A percentile compares a stretch with the other conserved stretches of the same genome.
Conservation (phyloP, 805 yeast genomes). For the Monosporozyma aquatica region DNA sequence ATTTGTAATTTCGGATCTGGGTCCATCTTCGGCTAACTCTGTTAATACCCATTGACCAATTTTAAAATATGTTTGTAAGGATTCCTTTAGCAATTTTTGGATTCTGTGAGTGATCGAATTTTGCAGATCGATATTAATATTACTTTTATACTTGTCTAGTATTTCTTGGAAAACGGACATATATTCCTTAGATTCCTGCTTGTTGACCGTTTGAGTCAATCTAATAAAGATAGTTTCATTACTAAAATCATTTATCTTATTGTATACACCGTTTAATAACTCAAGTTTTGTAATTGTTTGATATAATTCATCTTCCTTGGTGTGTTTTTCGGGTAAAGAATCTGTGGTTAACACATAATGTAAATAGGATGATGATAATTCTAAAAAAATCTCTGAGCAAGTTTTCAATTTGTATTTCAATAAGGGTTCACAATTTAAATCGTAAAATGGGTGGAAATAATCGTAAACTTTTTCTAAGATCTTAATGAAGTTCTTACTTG, state of each 20-base stretch:
- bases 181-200: constrained; percentile 14
- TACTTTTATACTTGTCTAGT: constrained; percentile 20
- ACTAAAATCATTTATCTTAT: constrained; percentile 14
- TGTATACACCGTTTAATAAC: constrained; percentile 12
- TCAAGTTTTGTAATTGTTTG: constrained; percentile 23
- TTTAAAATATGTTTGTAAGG: constrained; percentile 28
- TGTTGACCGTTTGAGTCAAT: constrained; percentile 20
- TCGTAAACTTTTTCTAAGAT: constrained; percentile 38
- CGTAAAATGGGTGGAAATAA: constrained; percentile 33
- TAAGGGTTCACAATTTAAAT: constrained; percentile 14
- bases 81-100: constrained; percentile 22
- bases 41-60: constrained; percentile 27
- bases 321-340: constrained; percentile 12
- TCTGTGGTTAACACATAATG: constrained; percentile 17
- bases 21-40: constrained; percentile 4
- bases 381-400: constrained; percentile 23
- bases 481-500: constrained; percentile 34
- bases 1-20: constrained; percentile 27
- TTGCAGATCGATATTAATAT: constrained; percentile 24
- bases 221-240: constrained; percentile 14
- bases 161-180: constrained; percentile 27
- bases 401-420: constrained; percentile 20
- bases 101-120: constrained; percentile 27
- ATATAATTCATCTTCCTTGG: constrained; percentile 19
- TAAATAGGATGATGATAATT: constrained; percentile 17